Base-by-base conservation (phyloP, 345 rosid genomes). In the Arabidopsis suecica region DNA sequence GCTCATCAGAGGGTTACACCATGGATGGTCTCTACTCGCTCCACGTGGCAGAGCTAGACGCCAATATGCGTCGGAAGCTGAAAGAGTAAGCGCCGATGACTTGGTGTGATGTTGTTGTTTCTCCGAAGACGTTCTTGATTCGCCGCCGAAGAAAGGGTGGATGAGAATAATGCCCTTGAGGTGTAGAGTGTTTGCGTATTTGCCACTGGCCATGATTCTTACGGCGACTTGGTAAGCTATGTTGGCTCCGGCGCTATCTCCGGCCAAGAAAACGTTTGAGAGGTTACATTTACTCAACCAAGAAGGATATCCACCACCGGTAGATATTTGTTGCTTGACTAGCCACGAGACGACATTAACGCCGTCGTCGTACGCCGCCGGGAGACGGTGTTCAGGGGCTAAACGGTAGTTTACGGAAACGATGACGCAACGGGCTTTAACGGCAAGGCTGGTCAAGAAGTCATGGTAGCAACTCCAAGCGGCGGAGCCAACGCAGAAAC, bases 161-260 rank as follows among this genome's bases (percentile, higher is more conserved):
- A 91, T 85, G 47, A 88, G 80, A 22, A 88, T 73, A 41, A 68
- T 36, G 12, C 97, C 97, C 78, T 78, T 84, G 48, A 87, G 45
- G 73, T 42, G 45, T 59, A 85, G 12, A 16, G 57, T 50, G 32
- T 75, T 71, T 20, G 71, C 55, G 10, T 58, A 20, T 14, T 23
- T 61, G 47, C 69, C 74, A 45, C 30, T 33, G 42, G 76, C 59
- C 7, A 82, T 81, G 6, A 80, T 13, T 59, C 81, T 83, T 6
- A 61, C 33, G 66, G 86, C 80, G 10, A 88, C 88, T 54, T 85
- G 78, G 68, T 80, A 85, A 12, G 89, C 91, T 69, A 86, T 78
- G 57, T 86, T 91, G 59, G 88, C 95, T 9, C 97, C 91, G 9
- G 95, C 87, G 68, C 95, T 91, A 33, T 91, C 97, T 25, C 97